Evolutionary conservation across 257 asterid genomes (phyloP), one percentile per base, ranked within the genome.

Genomic region (Solanum chilense): DNA sequence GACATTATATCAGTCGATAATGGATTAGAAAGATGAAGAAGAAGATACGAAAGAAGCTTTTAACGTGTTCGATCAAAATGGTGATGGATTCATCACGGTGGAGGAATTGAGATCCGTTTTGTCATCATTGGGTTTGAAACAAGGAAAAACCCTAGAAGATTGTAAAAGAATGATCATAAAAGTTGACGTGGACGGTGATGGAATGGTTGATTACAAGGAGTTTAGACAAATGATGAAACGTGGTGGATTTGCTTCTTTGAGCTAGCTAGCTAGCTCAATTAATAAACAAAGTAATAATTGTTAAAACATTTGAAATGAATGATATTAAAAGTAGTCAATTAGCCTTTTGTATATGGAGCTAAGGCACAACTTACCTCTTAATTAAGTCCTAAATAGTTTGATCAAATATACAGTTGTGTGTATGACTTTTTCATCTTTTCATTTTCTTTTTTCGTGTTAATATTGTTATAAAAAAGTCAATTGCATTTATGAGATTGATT

Each of bases 141-240:
- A 91, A 21, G 92, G 92, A 8, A 86, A 88, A 33, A 85, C 92
- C 2, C 49, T 89, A 25, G 93, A 91, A 42, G 93, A 91, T 66
- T 91, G 93, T 58, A 88, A 84, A 82, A 47, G 35, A 82, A 90
- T 91, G 92, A 91, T 91, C 14, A 84, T 78, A 85, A 91, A 88
- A 88, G 92, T 91, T 12, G 93, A 91, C 20, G 91, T 75, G 47
- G 93, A 91, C 68, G 91, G 93, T 27, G 93, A 91, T 84, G 93
- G 91, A 10, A 91, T 35, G 90, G 92, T 91, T 37, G 80, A 91
- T 44, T 91, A 82, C 18, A 90, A 84, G 33, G 92, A 91, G 76
- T 91, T 91, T 76, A 83, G 85, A 49, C 92, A 91, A 87, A 91
- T 91, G 93, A 91, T 91, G 93, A 91, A 91, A 87, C 69, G 91